Percentiles rank a stretch among this genome's conserved stretches.
Conservation (phyloP, 2,329 filamentous ascomycete genomes). For the Ophiosphaerella narmari region DNA sequence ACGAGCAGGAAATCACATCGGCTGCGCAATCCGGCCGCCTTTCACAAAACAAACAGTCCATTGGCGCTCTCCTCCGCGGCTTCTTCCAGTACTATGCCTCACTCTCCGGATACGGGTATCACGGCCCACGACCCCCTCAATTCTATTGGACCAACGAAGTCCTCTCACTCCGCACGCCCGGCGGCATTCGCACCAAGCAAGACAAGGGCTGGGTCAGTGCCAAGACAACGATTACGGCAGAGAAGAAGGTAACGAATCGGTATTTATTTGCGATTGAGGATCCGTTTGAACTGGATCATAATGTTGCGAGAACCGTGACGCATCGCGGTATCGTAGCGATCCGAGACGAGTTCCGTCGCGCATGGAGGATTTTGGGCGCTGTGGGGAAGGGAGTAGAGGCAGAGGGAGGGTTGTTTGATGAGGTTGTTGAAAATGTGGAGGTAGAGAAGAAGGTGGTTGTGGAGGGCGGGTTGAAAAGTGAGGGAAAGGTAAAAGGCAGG, state of each 20-base stretch:
- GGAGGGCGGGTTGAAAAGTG: background rate
- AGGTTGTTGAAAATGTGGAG: slow-evolving; percentile 28
- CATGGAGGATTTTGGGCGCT: slow-evolving; percentile 64
- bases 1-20: slow-evolving; percentile 69
- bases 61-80: slow-evolving; percentile 74
- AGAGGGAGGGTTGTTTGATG: slow-evolving; percentile 44
- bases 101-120: slow-evolving; percentile 38
- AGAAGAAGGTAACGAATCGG: slow-evolving; percentile 74
- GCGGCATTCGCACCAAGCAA: slow-evolving; percentile 73
- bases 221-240: slow-evolving; percentile 65
- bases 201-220: slow-evolving; percentile 88
- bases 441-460: background rate
- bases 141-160: slow-evolving; percentile 85
- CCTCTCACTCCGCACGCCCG: slow-evolving; percentile 72
- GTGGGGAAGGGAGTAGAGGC: slow-evolving; percentile 30
- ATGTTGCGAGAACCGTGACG: slow-evolving; percentile 84
- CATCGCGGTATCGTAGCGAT: slow-evolving; percentile 82
- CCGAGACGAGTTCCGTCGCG: slow-evolving; percentile 80
- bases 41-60: slow-evolving; percentile 69
- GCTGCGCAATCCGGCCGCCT: slow-evolving; percentile 64
- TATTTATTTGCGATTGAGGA: slow-evolving; percentile 92
- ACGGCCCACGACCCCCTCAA: slow-evolving; percentile 50
- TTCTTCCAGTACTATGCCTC: slow-evolving; percentile 90
- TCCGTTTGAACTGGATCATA: slow-evolving; percentile 86
- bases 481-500: background rate